Conservation (phyloP, 345 rosid species). For the Populus deltoides region DNA sequence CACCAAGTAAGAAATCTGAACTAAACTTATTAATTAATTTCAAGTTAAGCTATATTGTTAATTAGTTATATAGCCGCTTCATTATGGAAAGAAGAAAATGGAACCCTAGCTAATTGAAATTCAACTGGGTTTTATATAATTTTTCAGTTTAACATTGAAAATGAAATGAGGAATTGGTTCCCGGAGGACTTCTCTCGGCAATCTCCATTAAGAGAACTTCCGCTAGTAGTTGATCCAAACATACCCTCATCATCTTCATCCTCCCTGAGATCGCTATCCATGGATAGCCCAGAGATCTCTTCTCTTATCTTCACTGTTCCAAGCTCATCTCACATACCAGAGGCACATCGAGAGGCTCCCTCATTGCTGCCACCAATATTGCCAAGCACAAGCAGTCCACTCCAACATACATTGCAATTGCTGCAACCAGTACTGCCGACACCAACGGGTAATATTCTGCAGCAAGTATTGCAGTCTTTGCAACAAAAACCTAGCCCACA, state of each 20-base stretch:
- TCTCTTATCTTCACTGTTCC: conserved; percentile 52
- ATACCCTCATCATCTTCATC: conserved; percentile 67
- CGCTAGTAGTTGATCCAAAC: conserved; percentile 25
- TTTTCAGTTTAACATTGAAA: conserved; percentile 53
- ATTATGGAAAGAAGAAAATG: neutral
- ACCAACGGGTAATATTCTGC: neutral
- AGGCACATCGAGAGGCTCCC: neutral
- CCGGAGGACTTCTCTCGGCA: conserved; percentile 48
- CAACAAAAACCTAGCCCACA: neutral
- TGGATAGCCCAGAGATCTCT: conserved; percentile 61
- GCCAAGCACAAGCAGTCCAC: conserved; percentile 10
- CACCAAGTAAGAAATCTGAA: conserved; percentile 32
- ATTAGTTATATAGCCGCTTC: neutral
- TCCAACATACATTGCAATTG: neutral
- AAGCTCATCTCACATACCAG: conserved; percentile 27
- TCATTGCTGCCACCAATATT: neutral
- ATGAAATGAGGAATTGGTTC: conserved; percentile 50
- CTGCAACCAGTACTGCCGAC: neutral
- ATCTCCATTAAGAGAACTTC: conserved; percentile 35
- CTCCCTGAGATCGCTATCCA: conserved; percentile 57
- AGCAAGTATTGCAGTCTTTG: conserved; percentile 7
- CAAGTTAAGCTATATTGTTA: neutral
- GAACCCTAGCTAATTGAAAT: neutral
- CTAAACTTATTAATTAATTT: neutral
- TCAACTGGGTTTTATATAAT: neutral